phyloP scores from a whole-genome alignment of 2,329 filamentous ascomycete genomes.

The Paraphaeosphaeria sporulosa region DNA sequence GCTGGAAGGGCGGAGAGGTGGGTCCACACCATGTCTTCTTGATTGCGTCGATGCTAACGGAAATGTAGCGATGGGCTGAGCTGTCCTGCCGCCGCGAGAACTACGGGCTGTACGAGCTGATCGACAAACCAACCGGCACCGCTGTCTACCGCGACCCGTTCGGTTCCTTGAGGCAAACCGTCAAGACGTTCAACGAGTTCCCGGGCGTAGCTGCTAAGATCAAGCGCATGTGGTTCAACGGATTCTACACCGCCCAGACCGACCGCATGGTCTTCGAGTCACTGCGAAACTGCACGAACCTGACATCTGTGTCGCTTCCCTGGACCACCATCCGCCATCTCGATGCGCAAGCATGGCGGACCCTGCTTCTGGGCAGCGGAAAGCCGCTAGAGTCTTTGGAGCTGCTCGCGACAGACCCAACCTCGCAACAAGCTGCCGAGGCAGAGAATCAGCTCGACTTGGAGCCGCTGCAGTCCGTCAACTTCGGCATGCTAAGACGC shows the following conservation, averaged over 20 bases:
- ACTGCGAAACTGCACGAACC: conserved; percentile 55
- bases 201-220: conserved; percentile 58
- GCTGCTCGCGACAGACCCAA: conserved; percentile 59
- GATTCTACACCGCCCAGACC: conserved; percentile 61
- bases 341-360: conserved; percentile 56
- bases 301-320: conserved; percentile 59
- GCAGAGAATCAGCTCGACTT: conserved; percentile 53
- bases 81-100: conserved; percentile 53
- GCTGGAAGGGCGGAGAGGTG: conserved; percentile 59
- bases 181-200: conserved; percentile 54
- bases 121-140: conserved; percentile 54
- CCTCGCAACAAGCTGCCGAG: conserved; percentile 52
- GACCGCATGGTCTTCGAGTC: conserved; percentile 59
- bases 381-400: conserved; percentile 60
- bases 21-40: conserved; percentile 14
- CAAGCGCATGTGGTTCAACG: conserved; percentile 63
- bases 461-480: conserved; percentile 55
- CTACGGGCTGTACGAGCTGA: conserved; percentile 59
- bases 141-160: conserved; percentile 63
- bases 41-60: conserved; percentile 21
- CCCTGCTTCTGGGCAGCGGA: conserved; percentile 54
- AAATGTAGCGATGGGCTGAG: conserved; percentile 59
- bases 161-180: conserved; percentile 57
- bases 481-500: conserved; percentile 59
- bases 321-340: conserved; percentile 62